Base-by-base conservation (phyloP, 805 yeast species). In the Millerozyma acaciae region DNA sequence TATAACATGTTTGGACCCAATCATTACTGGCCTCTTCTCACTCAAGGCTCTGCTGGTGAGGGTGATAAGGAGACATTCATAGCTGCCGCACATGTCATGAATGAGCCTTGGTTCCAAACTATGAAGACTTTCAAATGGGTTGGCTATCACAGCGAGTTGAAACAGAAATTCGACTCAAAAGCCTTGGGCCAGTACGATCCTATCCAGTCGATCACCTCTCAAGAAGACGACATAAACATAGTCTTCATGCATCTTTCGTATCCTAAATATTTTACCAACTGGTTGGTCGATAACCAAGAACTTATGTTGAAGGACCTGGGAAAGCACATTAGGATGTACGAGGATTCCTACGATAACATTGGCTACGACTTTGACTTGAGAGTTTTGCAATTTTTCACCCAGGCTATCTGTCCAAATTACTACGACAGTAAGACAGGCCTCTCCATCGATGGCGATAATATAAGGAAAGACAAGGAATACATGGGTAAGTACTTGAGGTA, bases 11-110 rank as follows among this genome's bases (percentile, higher is more conserved):
- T 47, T 53, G 89, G 90, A 0, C 87, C 87, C 1, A 55, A 65
- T 6, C 77, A 71, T 57, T 83, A 76, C 52, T 83, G 82, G 46
- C 81, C 80, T 8, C 55, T 83, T 37, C 64, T 83, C 42, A 73
- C 85, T 0, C 89, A 81, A 49, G 86, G 86, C 4, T 66, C 76
- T 16, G 78, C 86, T 1, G 90, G 90, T 17, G 84, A 82, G 60
- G 89, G 90, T 32, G 90, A 83, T 49, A 83, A 83, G 50, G 90
- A 83, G 48, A 80, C 90, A 0, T 81, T 80, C 44, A 70, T 77
- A 24, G 76, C 82, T 7, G 88, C 86, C 1, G 84, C 88, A 3
- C 65, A 69, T 34, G 78, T 61, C 1, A 47, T 75, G 48, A 43
- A 54, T 0, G 56, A 62, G 33, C 68, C 74, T 2, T 78, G 67